Conservation (phyloP, 495 filamentous ascomycete species). For the Trichoderma reesei region DNA sequence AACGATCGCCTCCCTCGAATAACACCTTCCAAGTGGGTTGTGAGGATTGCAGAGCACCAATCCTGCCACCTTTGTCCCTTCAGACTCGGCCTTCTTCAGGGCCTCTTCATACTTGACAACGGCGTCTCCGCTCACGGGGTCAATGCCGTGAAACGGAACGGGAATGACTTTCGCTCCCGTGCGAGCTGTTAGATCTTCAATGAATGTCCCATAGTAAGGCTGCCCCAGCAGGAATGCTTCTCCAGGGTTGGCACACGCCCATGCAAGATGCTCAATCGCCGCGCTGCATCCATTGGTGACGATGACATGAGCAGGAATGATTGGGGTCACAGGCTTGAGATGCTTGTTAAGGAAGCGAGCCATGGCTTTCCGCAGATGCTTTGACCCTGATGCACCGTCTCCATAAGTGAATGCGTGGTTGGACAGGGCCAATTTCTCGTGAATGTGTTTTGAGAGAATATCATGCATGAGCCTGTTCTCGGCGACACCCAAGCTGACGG, state of each 20-base stretch:
- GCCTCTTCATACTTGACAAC: constrained; percentile 34
- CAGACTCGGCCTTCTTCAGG: constrained; percentile 15
- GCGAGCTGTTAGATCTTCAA: constrained; percentile 14
- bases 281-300: constrained; percentile 20
- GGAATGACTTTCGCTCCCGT: constrained; percentile 22
- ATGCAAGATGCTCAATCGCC: constrained; percentile 19
- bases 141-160: constrained; percentile 27
- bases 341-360: constrained; percentile 18
- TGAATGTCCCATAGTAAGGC: constrained; percentile 20
- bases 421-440: constrained; percentile 12
- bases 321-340: constrained; percentile 13
- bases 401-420: constrained; percentile 20
- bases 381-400: constrained; percentile 13
- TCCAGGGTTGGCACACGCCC: constrained; percentile 18
- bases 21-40: constrained; percentile 22
- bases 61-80: constrained; percentile 27
- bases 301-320: constrained; percentile 13
- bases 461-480: constrained; percentile 11
- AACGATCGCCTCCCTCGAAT: constrained; percentile 11
- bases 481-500: constrained; percentile 16
- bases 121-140: constrained; percentile 28
- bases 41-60: constrained; percentile 38
- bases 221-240: constrained; percentile 19
- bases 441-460: constrained; percentile 16
- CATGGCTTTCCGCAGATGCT: constrained; percentile 14